phyloP scores from a whole-genome alignment of 768 basidiomycete species.

The Mycena vulgaris region DNA sequence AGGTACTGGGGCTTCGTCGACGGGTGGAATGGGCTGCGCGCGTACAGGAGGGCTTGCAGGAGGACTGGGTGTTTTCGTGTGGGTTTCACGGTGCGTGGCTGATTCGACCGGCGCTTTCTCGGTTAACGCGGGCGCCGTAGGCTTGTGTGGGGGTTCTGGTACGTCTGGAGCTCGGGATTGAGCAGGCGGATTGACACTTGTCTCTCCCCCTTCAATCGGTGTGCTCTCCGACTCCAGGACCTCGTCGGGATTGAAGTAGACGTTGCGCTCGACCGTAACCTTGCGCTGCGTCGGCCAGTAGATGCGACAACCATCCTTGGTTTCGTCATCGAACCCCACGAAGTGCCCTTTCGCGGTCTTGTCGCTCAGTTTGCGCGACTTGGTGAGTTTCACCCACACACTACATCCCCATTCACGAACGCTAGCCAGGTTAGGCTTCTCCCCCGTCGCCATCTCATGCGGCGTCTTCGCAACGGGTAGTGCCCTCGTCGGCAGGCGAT shows the following conservation, averaged over 20 bases:
- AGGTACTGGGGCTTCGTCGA: slow-evolving; percentile 14
- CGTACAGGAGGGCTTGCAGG: background rate
- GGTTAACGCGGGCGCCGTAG: background rate
- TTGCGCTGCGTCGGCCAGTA: slow-evolving; percentile 46
- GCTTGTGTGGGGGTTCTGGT: background rate
- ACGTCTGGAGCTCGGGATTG: background rate
- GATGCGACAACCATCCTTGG: slow-evolving; percentile 45
- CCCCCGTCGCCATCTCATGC: slow-evolving; percentile 14
- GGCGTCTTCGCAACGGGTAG: slow-evolving; percentile 25
- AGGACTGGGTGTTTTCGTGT: background rate
- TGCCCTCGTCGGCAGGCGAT: slow-evolving; percentile 2
- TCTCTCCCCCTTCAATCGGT: slow-evolving; percentile 49
- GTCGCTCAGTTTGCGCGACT: slow-evolving; percentile 42
- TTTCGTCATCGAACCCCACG: slow-evolving; percentile 45
- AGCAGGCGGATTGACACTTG: slow-evolving; percentile 17
- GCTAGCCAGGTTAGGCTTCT: slow-evolving; percentile 28
- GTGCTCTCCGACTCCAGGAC: slow-evolving; percentile 35
- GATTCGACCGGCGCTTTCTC: background rate
- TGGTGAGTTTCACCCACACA: slow-evolving; percentile 35
- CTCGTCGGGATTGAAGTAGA: slow-evolving; percentile 42
- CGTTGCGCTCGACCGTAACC: slow-evolving; percentile 47
- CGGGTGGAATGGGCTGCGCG: background rate
- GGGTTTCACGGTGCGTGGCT: slow-evolving; percentile 7
- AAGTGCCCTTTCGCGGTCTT: slow-evolving; percentile 37
- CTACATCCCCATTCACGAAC: slow-evolving; percentile 42